Conservation (phyloP, 164 flowering plant genomes). For the Protea cynaroides region DNA sequence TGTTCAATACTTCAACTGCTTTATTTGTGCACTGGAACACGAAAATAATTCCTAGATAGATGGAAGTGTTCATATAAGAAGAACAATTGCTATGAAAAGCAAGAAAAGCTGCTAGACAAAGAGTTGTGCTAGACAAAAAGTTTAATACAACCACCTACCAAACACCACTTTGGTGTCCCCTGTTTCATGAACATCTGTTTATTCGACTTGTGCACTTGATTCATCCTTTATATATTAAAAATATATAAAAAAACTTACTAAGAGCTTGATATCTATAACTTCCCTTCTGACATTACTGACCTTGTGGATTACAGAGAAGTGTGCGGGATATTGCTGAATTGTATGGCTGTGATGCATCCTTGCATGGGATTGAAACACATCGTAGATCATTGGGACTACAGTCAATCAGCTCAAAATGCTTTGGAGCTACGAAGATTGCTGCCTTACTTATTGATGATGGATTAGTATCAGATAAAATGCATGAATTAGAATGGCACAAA, state of each 20-base stretch:
- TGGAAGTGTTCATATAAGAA: too few species aligned
- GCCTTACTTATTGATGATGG: constrained; percentile 87
- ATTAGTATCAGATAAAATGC: constrained; percentile 57
- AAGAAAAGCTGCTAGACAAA: background rate
- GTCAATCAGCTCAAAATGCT: constrained; percentile 47
- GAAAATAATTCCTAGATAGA: too few species aligned
- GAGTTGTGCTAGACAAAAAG: too few species aligned
- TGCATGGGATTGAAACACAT: constrained; percentile 50
- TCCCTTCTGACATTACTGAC: background rate
- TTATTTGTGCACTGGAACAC: too few species aligned
- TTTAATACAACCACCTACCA: background rate
- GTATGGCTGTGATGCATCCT: constrained; percentile 60
- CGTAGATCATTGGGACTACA: constrained; percentile 50
- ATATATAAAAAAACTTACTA: too few species aligned
- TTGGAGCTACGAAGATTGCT: constrained; percentile 60
- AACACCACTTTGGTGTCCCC: background rate
- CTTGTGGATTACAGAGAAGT: constrained; percentile 55
- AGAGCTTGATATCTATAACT: background rate
- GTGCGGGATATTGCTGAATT: constrained; percentile 70
- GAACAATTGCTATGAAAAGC: too few species aligned
- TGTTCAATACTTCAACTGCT: too few species aligned
- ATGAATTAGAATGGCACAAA: constrained; percentile 65
- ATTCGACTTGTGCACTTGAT: too few species aligned
- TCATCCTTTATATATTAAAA: too few species aligned
- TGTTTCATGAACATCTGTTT: too few species aligned